Conservation (phyloP, 306 rosid genomes). For the Glycyrrhiza uralensis region DNA sequence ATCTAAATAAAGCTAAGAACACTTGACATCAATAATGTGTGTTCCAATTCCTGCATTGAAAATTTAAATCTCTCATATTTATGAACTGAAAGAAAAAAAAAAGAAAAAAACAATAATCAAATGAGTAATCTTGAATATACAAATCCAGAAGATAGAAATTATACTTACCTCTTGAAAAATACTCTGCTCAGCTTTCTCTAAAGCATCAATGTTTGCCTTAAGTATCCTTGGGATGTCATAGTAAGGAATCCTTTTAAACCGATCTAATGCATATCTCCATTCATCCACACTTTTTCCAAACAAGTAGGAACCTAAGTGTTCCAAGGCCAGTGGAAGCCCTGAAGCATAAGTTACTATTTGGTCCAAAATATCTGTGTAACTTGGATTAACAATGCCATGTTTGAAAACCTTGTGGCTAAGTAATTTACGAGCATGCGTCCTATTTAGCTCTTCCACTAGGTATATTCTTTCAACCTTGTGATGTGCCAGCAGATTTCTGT, state of each 20-base stretch:
- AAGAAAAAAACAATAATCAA: too few relatives aligned
- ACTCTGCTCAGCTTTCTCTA: not conserved
- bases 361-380: not conserved
- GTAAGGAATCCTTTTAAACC: not conserved
- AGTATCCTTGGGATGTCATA: not conserved
- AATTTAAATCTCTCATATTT: too few relatives aligned
- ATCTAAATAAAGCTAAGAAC: too few relatives aligned
- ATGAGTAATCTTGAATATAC: not conserved
- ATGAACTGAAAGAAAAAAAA: too few relatives aligned
- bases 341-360: not conserved
- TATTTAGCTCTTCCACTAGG: not conserved
- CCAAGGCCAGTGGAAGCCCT: conserved; percentile 28
- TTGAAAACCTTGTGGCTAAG: conserved; percentile 26
- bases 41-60: too few relatives aligned
- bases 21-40: too few relatives aligned
- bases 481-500: not conserved
- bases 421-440: not conserved
- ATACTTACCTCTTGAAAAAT: conserved; percentile 19
- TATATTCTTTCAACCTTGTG: not conserved
- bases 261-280: conserved; percentile 8
- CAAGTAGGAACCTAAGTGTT: conserved; percentile 15
- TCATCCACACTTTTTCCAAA: not conserved
- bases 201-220: not conserved
- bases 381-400: not conserved
- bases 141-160: too few relatives aligned